A percentile compares a stretch with the other conserved stretches of the same genome.
Evolutionary conservation across 1,284 basidiomycete species (phyloP).

Genomic region (Sporisorium scitamineum): DNA sequence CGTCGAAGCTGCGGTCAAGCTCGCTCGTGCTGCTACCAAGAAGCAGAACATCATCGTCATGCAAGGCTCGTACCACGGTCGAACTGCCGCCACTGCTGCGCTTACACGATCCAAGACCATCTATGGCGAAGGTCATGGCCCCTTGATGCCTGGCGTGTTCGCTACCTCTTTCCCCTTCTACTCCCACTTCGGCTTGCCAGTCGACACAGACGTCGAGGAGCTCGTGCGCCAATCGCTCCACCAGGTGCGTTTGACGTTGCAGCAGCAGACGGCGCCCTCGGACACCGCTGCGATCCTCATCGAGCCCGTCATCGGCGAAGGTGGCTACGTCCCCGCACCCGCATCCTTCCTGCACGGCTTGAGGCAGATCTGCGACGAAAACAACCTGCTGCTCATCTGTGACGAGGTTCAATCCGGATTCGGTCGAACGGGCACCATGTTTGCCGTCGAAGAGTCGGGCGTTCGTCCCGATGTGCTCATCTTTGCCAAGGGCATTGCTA

Average conservation of each 20-base stretch:
- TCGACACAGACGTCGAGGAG: constrained; percentile 76
- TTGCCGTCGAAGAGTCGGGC: constrained; percentile 80
- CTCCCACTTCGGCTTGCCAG: constrained; percentile 82
- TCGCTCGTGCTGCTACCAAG: constrained; percentile 80
- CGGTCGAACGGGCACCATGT: constrained; percentile 67
- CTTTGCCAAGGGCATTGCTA: constrained; percentile 93
- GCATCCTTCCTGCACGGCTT: constrained; percentile 82
- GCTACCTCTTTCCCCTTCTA: constrained; percentile 89
- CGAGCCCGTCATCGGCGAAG: constrained; percentile 93
- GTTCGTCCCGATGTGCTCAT: constrained; percentile 88
- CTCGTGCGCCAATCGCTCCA: constrained; percentile 80
- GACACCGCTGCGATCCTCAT: constrained; percentile 93
- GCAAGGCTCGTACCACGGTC: constrained; percentile 73
- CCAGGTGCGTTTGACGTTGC: constrained; percentile 84
- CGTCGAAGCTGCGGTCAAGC: constrained; percentile 78
- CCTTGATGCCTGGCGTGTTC: constrained; percentile 88
- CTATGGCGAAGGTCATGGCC: constrained; percentile 82
- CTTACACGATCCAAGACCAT: constrained; percentile 90
- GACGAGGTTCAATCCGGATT: constrained; percentile 91
- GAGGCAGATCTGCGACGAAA: constrained; percentile 84
- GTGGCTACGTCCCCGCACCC: constrained; percentile 90
- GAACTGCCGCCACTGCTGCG: constrained; percentile 79
- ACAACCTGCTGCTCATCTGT: constrained; percentile 90
- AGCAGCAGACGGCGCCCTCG: constrained; percentile 83
- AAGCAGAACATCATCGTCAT: constrained; percentile 89